Evolutionary conservation across 352 stramenopile genomes (phyloP).

Genomic region (Saprolegnia parasitica): DNA sequence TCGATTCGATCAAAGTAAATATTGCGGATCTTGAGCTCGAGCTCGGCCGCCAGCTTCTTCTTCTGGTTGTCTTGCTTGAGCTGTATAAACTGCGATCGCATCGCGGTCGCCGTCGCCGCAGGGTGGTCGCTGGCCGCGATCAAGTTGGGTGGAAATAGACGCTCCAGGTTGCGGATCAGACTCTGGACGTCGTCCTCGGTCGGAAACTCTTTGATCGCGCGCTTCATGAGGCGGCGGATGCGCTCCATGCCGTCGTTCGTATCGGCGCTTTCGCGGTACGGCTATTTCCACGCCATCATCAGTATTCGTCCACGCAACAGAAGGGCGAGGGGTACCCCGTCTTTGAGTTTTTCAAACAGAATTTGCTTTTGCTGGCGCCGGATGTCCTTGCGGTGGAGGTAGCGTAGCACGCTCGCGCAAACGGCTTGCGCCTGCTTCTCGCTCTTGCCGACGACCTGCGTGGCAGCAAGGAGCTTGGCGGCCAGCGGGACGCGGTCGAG

Average conservation of each 20-base stretch:
- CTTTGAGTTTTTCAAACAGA: slow-evolving; percentile 51
- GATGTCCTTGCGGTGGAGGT: slow-evolving; percentile 60
- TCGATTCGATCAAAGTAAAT: slow-evolving; percentile 90
- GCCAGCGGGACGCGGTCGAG: slow-evolving; percentile 70
- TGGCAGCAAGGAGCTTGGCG: slow-evolving; percentile 40
- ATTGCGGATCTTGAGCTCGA: slow-evolving; percentile 85
- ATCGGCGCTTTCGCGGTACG: slow-evolving; percentile 21
- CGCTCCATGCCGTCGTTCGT: slow-evolving; percentile 49
- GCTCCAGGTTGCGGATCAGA: slow-evolving; percentile 75
- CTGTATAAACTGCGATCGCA: slow-evolving; percentile 32
- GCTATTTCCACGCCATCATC: background rate
- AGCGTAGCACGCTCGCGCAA: slow-evolving; percentile 48
- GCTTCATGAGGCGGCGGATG: slow-evolving; percentile 39
- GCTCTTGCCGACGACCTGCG: slow-evolving; percentile 1
- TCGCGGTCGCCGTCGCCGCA: slow-evolving; percentile 17
- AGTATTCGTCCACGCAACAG: background rate
- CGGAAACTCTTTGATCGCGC: slow-evolving; percentile 57
- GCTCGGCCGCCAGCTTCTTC: slow-evolving; percentile 75
- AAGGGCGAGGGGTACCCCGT: slow-evolving; percentile 35
- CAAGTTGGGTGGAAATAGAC: slow-evolving; percentile 68
- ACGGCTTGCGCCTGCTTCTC: slow-evolving; percentile 21
- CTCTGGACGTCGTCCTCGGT: slow-evolving; percentile 62
- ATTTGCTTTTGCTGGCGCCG: slow-evolving; percentile 51
- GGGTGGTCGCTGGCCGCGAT: slow-evolving; percentile 22
- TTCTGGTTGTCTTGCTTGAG: slow-evolving; percentile 43